Evolutionary conservation across 148 eudicot genomes (phyloP), one percentile per base, ranked within the genome.

Genomic region (Rhododendron griersonianum): DNA sequence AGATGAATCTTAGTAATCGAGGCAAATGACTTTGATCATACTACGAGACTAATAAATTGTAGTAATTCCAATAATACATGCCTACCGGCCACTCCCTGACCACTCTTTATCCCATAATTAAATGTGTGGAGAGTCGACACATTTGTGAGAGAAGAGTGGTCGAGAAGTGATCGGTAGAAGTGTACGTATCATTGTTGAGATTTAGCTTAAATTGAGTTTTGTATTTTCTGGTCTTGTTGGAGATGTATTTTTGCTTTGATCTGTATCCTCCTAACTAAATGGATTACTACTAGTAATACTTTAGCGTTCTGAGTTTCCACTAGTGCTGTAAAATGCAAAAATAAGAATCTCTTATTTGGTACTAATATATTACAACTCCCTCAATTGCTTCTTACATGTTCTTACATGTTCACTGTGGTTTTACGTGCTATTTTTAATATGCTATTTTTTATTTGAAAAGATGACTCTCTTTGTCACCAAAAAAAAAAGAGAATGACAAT

Each of bases 1-100:
- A 92, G 92, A 93, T 94, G 96, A 92, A 91, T 84, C 91, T 85
- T 78, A 87, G 37, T 82, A 88, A 87, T 14, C 87, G 87, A 55
- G 86, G 88, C 80, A 90, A 91, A 78, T 91, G 90, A 90, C 9
- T 61, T 25, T 83, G 1, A 41, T 41, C 45, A 41, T 41, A 41
- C 25, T 23, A 8, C 7, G 0, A 1, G 21, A 5, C 21, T 57
- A 57, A 16, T 55, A 55, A 57, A 18, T 3, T 19, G 6, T 4
- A 15, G 0, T 57, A 3, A 57, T 19, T 57, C 45, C 45, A 41
- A 41, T 41, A 41, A 41, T 41, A 41, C 1, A 0, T 0, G 45
- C 1, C 7, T 41, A 41, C 7, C 1, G 44, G 7, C 44, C 44
- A 5, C 44, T 39, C 0, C 6, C 7, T 3, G 45, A 41, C 0